phyloP scores from a whole-genome alignment of 139 green algal species.

The Closterium sp. region DNA sequence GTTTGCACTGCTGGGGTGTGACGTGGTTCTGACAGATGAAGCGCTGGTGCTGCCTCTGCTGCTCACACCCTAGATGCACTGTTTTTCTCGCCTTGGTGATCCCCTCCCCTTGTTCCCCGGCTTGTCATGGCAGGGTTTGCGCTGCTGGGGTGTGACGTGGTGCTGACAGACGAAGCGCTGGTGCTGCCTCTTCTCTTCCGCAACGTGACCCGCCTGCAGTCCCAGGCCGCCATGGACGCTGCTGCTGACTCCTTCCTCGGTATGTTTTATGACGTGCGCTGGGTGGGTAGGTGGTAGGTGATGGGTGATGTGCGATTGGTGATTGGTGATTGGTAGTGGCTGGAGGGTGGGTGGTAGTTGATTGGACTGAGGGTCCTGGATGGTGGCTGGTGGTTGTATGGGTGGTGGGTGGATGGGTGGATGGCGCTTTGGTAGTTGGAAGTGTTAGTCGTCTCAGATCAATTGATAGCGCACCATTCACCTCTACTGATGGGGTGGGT shows the following conservation, averaged over 20 bases:
- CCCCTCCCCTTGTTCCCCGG: background rate
- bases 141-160: slow-evolving; percentile 68
- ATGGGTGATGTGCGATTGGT: background rate
- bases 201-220: slow-evolving; percentile 80
- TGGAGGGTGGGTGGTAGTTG: background rate
- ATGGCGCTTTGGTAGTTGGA: too few species aligned
- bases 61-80: too few species aligned
- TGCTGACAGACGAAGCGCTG: slow-evolving; percentile 70
- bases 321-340: too few species aligned
- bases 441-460: too few species aligned
- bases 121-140: slow-evolving; percentile 51
- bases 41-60: slow-evolving; percentile 62
- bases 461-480: too few species aligned
- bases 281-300: background rate
- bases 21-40: slow-evolving; percentile 77
- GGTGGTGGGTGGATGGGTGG: background rate
- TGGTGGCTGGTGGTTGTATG: background rate
- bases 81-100: slow-evolving; percentile 56
- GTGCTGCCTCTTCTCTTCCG: slow-evolving; percentile 70
- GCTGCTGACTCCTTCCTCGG: slow-evolving; percentile 15
- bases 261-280: background rate
- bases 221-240: slow-evolving; percentile 37
- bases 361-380: background rate
- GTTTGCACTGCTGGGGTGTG: slow-evolving; percentile 64
- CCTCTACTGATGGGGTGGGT: too few species aligned